Base-by-base conservation (phyloP, 179 eudicot species). In the Silene coronaria region DNA sequence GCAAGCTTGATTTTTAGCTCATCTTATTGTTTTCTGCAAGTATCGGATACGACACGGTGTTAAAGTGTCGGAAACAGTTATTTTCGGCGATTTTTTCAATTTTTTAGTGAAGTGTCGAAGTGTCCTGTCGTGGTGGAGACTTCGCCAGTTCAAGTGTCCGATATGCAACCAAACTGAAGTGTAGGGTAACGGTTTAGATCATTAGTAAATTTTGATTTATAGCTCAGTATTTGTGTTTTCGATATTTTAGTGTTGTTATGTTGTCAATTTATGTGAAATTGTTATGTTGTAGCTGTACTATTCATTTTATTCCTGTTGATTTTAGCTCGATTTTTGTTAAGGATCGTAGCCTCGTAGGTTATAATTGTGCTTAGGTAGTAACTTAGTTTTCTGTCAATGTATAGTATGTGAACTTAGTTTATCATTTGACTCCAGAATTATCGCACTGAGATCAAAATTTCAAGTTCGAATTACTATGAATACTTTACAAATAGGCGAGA, bases 171-270 rank as follows among this genome's bases (percentile, higher is more conserved):
- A 36, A 36, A 36, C 10, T 36, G 45, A 36, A 36, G 11, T 36
- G 9, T 36, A 10, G 45, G 45, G 45, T 32, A 22, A 14, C 16
- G 5, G 17, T 12, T 61, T 61, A 61, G 30, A 61, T 24, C 66
- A 61, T 42, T 2, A 12, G 8, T 24, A 75, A 6, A 57, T 78
- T 78, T 73, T 60, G 27, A 61, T 65, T 72, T 8, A 16, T 11
- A 42, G 67, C 30, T 28, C 21, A n/a, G 11, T 9, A 30, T 2
- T 27, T 14, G 30, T 12, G 30, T 71, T 28, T 48, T 7, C 13
- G 28, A 1, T 30, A 61, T 61, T 61, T 61, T 61, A 24, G 65
- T 19, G 6, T 0, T 19, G 11, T 59, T 19, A 59, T 59, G n/a
- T 8, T 23, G 30, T 61, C 16, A 19, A 36, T 67, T 38, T 48